Conservation (phyloP, 768 basidiomycete species). For the Pisolithus tinctorius region DNA sequence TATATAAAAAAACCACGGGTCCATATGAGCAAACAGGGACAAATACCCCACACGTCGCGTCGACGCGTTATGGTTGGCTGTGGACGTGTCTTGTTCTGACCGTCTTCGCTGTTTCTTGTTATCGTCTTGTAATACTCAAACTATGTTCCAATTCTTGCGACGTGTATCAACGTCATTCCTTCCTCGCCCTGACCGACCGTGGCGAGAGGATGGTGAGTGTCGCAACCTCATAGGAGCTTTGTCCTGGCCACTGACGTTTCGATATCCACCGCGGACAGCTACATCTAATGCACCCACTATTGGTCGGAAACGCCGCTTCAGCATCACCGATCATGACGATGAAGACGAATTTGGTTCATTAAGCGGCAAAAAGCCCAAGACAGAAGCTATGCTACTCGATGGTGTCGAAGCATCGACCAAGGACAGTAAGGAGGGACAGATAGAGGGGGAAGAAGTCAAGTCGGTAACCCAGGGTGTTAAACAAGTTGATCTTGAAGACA, state of each 20-base stretch:
- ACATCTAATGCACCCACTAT: slow-evolving; percentile 70
- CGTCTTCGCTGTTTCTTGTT: neutral
- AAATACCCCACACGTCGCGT: too few species aligned
- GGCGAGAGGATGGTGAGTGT: slow-evolving; percentile 68
- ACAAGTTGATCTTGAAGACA: slow-evolving; percentile 55
- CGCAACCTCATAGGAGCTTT: slow-evolving; percentile 8
- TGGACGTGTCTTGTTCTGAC: too few species aligned
- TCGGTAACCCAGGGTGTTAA: slow-evolving; percentile 68
- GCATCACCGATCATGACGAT: slow-evolving; percentile 35
- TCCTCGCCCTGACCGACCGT: slow-evolving; percentile 66
- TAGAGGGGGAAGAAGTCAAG: slow-evolving; percentile 46
- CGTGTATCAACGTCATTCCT: slow-evolving; percentile 66
- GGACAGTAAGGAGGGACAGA: neutral
- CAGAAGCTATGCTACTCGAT: slow-evolving; percentile 28
- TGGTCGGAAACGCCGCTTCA: slow-evolving; percentile 60
- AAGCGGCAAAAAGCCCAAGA: slow-evolving; percentile 33
- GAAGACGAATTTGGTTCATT: slow-evolving; percentile 29
- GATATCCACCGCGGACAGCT: slow-evolving; percentile 34
- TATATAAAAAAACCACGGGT: too few species aligned
- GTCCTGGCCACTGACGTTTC: slow-evolving; percentile 2
- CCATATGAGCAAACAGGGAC: too few species aligned
- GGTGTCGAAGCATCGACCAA: neutral
- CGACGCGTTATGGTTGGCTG: too few species aligned
- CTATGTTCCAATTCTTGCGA: slow-evolving; percentile 63
- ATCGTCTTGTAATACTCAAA: neutral